Conservation (phyloP, 2,329 filamentous ascomycete species). For the Aspergillus arachidicola region DNA sequence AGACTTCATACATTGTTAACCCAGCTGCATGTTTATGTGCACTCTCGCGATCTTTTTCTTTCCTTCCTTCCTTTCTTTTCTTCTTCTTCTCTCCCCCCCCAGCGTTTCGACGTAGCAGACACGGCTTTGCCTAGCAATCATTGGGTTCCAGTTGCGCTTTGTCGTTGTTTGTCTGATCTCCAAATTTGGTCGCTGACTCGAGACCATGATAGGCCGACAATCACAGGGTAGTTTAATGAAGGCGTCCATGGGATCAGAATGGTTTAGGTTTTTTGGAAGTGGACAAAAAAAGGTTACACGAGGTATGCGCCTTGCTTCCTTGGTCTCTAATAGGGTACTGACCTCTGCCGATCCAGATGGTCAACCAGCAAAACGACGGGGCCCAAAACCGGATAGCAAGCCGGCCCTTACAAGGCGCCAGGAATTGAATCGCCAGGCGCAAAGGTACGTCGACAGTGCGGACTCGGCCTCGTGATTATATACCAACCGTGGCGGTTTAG, state of each 20-base stretch:
- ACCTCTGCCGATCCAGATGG: slow-evolving; percentile 62
- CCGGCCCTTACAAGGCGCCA: slow-evolving; percentile 89
- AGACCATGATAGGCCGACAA: slow-evolving; percentile 1
- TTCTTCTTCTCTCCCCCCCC: no score
- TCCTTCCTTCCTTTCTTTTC: neutral
- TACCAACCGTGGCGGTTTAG: slow-evolving; percentile 49
- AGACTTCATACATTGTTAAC: neutral
- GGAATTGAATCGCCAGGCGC: slow-evolving; percentile 92
- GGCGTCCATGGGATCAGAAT: slow-evolving; percentile 26
- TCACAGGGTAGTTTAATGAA: slow-evolving; percentile 14
- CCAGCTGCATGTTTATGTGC: no score
- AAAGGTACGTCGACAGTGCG: slow-evolving; percentile 63
- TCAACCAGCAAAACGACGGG: slow-evolving; percentile 82
- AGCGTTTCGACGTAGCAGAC: neutral
- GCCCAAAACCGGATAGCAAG: slow-evolving; percentile 95
- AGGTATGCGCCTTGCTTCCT: slow-evolving; percentile 53
- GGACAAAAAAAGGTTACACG: slow-evolving; percentile 72
- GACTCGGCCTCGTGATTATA: slow-evolving; percentile 6
- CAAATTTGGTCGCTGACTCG: neutral
- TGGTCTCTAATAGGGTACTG: slow-evolving; percentile 10
- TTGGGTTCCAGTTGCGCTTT: neutral
- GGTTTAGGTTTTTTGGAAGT: slow-evolving; percentile 58
- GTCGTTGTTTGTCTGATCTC: neutral
- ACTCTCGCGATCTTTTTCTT: neutral
- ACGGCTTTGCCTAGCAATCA: neutral